Base-by-base conservation (phyloP, 2,329 filamentous ascomycete genomes). In the Claviceps pazoutovae region DNA sequence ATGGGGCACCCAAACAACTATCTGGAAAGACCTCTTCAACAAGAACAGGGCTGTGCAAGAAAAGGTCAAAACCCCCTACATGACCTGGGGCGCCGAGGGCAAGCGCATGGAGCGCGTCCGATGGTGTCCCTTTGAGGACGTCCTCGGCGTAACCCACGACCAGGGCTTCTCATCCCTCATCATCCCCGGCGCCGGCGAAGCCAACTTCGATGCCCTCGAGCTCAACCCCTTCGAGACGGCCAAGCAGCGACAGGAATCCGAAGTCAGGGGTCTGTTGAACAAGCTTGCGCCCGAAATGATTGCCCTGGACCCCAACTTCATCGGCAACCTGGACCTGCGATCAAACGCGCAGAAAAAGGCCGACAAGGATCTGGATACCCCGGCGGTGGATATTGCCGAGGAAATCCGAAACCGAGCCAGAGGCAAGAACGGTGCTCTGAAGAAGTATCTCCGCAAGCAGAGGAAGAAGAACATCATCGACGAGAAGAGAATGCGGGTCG, bases 241-340 rank as follows among this genome's bases (percentile, higher is more conserved):
- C 62, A 94, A 93, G 71, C 90, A 97, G 71, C 81, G 93, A 61
- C 90, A 94, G 68, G 93, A 98, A 69, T 78, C 79, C 49, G 93
- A 98, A 68, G 89, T 98, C 66, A 88, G 86, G 72, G 75, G 79
- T 13, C 75, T 98, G 57, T 80, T 98, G 60, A 95, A 94, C 75
- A 98, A 98, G 73, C 75, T 98, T 47, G 82, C 90, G 62, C 91
- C 93, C 3, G 91, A 95, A 64, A 98, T 97, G 88, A 98, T 98
- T 56, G 87, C 88, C 1, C 74, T 98, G 21, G 84, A 98, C 64
- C 91, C 93, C 59, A 86, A 93, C 67, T 94, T 89, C 64, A 81
- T 98, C 60, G 93, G 93, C 51, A 88, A 83, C 59, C 75, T 98
- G 36, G 90, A 98, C 64, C 73, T 89, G 53, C 79, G 86, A 49